Evolutionary conservation across 2,329 filamentous ascomycete species (phyloP).

Genomic region (Colletotrichum lentis): DNA sequence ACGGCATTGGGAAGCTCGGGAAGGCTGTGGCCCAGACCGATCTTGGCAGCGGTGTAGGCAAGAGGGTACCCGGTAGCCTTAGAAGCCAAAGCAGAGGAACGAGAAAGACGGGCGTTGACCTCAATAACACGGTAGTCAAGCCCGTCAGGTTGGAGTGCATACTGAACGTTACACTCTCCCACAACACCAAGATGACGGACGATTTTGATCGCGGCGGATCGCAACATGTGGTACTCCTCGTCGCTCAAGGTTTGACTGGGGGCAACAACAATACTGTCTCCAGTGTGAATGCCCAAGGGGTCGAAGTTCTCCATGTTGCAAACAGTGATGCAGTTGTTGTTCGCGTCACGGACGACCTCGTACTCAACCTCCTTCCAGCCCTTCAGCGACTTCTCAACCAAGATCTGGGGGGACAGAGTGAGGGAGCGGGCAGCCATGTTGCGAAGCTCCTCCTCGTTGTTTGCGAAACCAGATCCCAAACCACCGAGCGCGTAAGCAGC

Average conservation of each 20-base stretch:
- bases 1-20: constrained; percentile 97
- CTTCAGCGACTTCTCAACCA: constrained; percentile 98
- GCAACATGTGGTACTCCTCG: constrained; percentile 99
- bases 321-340: constrained; percentile 80
- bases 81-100: constrained; percentile 94
- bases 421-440: constrained; percentile 93
- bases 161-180: constrained; percentile 89
- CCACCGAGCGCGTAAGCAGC: constrained; percentile 96
- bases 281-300: constrained; percentile 95
- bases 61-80: constrained; percentile 98
- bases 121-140: constrained; percentile 99
- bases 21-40: constrained; percentile 92
- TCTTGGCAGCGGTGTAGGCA: constrained; percentile 97
- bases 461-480: constrained; percentile 94
- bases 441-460: constrained; percentile 90
- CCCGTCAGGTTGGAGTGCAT: constrained; percentile 94
- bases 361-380: constrained; percentile 99
- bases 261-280: constrained; percentile 97
- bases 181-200: constrained; percentile 96
- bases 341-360: constrained; percentile 94
- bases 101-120: constrained; percentile 97
- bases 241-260: constrained; percentile 97
- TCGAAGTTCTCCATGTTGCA: constrained; percentile 82
- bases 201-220: constrained; percentile 97
- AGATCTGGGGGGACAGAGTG: constrained; percentile 91